Evolutionary conservation across 768 basidiomycete genomes (phyloP).

Genomic region (Mycena kentingensis): DNA sequence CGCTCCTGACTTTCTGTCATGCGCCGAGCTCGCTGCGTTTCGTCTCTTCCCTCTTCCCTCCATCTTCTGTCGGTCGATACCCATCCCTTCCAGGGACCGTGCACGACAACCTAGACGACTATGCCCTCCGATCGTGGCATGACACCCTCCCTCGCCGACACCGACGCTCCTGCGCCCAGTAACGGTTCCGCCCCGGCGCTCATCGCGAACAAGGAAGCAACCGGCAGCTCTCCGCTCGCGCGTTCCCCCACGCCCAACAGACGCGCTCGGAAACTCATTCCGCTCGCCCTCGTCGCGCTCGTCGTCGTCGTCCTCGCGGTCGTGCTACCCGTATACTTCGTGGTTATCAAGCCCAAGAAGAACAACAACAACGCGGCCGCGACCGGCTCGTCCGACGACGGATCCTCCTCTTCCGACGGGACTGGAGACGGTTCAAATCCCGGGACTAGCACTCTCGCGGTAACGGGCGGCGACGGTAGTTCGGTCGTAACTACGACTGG

Average conservation of each 20-base stretch:
- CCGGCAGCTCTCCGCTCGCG: background rate
- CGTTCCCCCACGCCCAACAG: background rate
- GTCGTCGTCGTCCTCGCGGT: conserved; percentile 47
- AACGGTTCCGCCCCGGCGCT: background rate
- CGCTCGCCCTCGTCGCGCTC: conserved; percentile 32
- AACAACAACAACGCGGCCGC: conserved; percentile 6
- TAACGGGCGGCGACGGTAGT: conserved; percentile 70
- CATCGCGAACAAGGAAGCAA: background rate
- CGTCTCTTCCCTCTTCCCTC: too few species aligned
- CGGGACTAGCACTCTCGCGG: conserved; percentile 24
- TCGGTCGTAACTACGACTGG: conserved; percentile 66
- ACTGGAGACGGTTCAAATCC: background rate
- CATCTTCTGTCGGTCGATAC: too few species aligned
- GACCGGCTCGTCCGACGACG: conserved; percentile 12
- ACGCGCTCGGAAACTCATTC: background rate
- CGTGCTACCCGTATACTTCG: conserved; percentile 60
- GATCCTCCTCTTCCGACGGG: background rate
- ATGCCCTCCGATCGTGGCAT: background rate
- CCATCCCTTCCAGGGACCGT: too few species aligned
- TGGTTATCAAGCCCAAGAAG: conserved; percentile 47
- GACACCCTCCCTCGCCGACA: background rate
- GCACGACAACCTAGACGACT: too few species aligned
- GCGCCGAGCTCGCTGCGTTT: too few species aligned
- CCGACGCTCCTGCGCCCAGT: background rate
- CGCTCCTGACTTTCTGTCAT: too few species aligned